Percentiles rank a stretch among this genome's conserved stretches.
These are phyloP conservation scores for Pelargonium myrrhifolium DNA, from an alignment of 441 rosid genomes.

Conservation along the genomic window DNA sequence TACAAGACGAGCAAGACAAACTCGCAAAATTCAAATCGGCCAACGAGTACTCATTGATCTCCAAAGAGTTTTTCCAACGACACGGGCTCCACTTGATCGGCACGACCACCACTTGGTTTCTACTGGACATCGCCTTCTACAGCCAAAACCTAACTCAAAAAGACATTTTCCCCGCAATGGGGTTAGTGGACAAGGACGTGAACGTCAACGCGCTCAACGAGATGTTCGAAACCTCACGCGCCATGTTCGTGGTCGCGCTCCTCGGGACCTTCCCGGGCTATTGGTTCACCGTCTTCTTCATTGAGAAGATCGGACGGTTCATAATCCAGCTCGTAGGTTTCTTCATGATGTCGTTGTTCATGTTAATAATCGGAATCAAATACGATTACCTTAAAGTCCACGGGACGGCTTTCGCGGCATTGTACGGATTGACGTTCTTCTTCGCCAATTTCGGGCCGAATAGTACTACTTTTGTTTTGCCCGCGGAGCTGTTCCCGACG, in stretches of 20 bases:
- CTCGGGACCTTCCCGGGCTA: constrained; percentile 40
- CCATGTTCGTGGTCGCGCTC: constrained; percentile 37
- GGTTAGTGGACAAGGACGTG: constrained; percentile 21
- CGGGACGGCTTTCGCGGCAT: constrained; percentile 31
- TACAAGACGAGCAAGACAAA: constrained; percentile 2
- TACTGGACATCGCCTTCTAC: constrained; percentile 44
- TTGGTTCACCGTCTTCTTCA: constrained; percentile 44
- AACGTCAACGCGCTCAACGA: constrained; percentile 44
- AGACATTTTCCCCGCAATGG: constrained; percentile 36
- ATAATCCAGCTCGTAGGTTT: constrained; percentile 42
- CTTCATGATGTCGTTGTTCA: constrained; percentile 39
- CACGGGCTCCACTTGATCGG: constrained; percentile 44
- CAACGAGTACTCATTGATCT: constrained; percentile 26
- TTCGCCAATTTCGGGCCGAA: constrained; percentile 71
- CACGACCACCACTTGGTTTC: constrained; percentile 42
- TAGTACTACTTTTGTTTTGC: constrained; percentile 56
- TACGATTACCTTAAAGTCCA: constrained; percentile 17
- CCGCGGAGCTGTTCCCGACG: constrained; percentile 65
- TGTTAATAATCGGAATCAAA: constrained; percentile 33
- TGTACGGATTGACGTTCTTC: constrained; percentile 47
- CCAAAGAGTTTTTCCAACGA: constrained; percentile 26
- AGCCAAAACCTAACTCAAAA: constrained; percentile 38
- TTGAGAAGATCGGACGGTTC: constrained; percentile 43
- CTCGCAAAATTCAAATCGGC: background rate
- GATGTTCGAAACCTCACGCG: constrained; percentile 27